Base-by-base conservation (phyloP, 2,329 filamentous ascomycete species). In the Hypoxylon rubiginosum region DNA sequence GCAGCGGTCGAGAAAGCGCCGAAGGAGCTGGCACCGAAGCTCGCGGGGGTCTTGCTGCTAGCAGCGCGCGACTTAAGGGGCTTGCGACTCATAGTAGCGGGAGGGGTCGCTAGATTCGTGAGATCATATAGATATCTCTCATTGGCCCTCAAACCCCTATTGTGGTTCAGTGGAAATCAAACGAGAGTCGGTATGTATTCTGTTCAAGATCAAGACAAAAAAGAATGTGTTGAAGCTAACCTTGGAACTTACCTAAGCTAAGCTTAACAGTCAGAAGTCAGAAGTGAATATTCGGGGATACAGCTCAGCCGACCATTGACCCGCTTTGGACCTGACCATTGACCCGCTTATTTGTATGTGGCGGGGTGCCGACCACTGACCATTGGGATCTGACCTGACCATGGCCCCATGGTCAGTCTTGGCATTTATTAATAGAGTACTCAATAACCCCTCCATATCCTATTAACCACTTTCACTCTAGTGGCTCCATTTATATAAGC, bases 1-100 rank as follows among this genome's bases (percentile, higher is more conserved):
- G 80, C 76, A 3, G 80, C 69, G 46, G 79, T 79, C 39, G 80
- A 76, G 71, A 85, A 85, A n/a, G 73, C 75, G 46, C 72, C 70
- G 28, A 74, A 74, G 43, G 70, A 63, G 54, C 51, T 68, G 11
- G 70, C 17, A 24, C 61, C 62, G 43, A 67, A 66, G 50, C 58
- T 70, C 7, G 70, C 46, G 49, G 70, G 71, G 5, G 72, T 65
- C 61, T 75, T 77, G 69, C 74, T 69, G 55, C 72, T 71, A 46
- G 72, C 60, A 26, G 74, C 74, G 43, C 74, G 75, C 54, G 69
- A 63, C 62, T 77, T 78, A 43, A 43, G 63, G 7, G 70, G 67
- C 58, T 73, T 76, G 32, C 75, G 73, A 68, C 75, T 78, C 76
- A 78, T 78, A 58, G 53, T 54, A 26, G 50, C 49, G n/a, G 26